These are phyloP conservation scores for Pseudogymnoascus sp. DNA, from an alignment of 2,329 filamentous ascomycete species.

Conservation along the genomic window DNA sequence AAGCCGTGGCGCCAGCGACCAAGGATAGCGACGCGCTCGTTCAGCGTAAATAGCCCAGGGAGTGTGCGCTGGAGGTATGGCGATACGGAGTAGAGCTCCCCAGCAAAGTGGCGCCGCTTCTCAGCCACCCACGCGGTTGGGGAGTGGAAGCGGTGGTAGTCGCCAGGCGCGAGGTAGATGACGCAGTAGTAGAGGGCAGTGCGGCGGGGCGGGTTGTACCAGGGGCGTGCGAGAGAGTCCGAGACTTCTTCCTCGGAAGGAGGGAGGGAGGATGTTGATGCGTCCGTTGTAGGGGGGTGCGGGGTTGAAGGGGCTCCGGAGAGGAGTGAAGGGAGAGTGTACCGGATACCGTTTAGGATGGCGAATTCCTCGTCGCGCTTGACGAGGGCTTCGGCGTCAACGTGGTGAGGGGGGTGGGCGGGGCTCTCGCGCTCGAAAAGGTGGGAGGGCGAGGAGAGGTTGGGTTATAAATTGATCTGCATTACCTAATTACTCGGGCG, in stretches of 20 bases:
- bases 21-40: slow-evolving; percentile 88
- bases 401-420: neutral
- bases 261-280: slow-evolving; percentile 58
- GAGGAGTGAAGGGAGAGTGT: slow-evolving; percentile 80
- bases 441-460: slow-evolving; percentile 36
- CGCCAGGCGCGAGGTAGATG: slow-evolving; percentile 90
- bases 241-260: slow-evolving; percentile 76
- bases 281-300: slow-evolving; percentile 50
- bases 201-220: slow-evolving; percentile 49
- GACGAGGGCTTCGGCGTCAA: slow-evolving; percentile 53
- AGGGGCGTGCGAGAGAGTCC: slow-evolving; percentile 71
- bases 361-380: slow-evolving; percentile 87
- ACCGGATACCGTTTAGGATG: slow-evolving; percentile 86
- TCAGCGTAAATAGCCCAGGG: slow-evolving; percentile 90
- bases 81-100: slow-evolving; percentile 89
- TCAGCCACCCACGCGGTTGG: slow-evolving; percentile 94
- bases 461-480: too few species aligned
- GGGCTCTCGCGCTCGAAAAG: slow-evolving; percentile 32
- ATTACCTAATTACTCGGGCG: too few species aligned
- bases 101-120: slow-evolving; percentile 90
- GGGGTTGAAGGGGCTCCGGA: slow-evolving; percentile 52
- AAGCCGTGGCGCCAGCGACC: slow-evolving; percentile 96
- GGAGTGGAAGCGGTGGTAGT: slow-evolving; percentile 98
- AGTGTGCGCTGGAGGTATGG: slow-evolving; percentile 90
- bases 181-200: slow-evolving; percentile 87